phyloP scores from a whole-genome alignment of 2,329 filamentous ascomycete genomes.

The Aureobasidium leucospermi region DNA sequence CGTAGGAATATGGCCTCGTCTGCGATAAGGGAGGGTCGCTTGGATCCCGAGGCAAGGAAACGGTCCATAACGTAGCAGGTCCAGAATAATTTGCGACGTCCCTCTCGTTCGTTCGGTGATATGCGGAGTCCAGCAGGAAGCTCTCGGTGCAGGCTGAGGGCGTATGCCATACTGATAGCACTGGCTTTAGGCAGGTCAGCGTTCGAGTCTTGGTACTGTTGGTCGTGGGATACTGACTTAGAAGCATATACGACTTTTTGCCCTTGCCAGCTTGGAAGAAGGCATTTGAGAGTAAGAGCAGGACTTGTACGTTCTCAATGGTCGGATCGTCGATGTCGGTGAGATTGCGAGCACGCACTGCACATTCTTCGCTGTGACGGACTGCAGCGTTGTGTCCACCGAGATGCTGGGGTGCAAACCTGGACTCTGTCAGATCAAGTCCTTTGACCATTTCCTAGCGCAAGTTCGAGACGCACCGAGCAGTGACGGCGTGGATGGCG shows the following conservation, averaged over 20 bases:
- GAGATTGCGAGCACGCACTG: constrained; percentile 58
- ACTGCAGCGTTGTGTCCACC: constrained; percentile 61
- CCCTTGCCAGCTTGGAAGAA: constrained; percentile 72
- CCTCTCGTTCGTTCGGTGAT: constrained; percentile 64
- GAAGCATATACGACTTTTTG: constrained; percentile 79
- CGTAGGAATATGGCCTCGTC: constrained; percentile 70
- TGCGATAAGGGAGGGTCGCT: constrained; percentile 69
- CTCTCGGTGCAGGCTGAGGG: constrained; percentile 74
- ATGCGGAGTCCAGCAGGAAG: constrained; percentile 56
- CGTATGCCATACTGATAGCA: constrained; percentile 75
- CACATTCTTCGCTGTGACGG: constrained; percentile 64
- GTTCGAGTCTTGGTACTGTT: constrained; percentile 21
- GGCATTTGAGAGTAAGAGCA: constrained; percentile 67
- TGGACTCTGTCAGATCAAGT: constrained; percentile 32
- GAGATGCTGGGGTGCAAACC: constrained; percentile 60
- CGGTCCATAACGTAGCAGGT: constrained; percentile 79
- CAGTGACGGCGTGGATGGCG: constrained; percentile 45
- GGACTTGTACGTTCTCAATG: constrained; percentile 67
- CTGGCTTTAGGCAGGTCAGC: constrained; percentile 44
- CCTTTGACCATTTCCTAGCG: constrained; percentile 36
- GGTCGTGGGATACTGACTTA: constrained; percentile 47
- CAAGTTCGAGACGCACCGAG: constrained; percentile 40
- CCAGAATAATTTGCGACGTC: constrained; percentile 77
- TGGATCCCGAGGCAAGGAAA: constrained; percentile 75
- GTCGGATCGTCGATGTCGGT: constrained; percentile 76